Evolutionary conservation across 2,329 filamentous ascomycete species (phyloP).

Genomic region (Geosmithia putterillii): DNA sequence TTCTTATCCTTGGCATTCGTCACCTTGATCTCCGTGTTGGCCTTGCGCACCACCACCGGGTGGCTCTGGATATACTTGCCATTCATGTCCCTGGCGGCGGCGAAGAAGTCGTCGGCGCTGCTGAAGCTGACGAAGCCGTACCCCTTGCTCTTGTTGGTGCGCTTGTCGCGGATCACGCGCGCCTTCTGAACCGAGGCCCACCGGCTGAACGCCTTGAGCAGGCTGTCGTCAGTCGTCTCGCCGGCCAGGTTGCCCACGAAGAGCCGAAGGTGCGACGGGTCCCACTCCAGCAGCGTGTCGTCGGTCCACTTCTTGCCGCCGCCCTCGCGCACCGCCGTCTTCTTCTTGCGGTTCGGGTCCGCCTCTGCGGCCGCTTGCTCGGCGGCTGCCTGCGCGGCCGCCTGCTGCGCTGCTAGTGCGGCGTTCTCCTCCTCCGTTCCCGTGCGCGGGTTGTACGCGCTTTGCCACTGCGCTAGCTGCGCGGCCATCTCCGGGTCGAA

Average conservation of each 20-base stretch:
- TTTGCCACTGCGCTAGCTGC: slow-evolving; percentile 91
- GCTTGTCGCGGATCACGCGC: slow-evolving; percentile 87
- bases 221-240: slow-evolving; percentile 91
- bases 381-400: slow-evolving; percentile 12
- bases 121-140: slow-evolving; percentile 95
- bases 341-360: slow-evolving; percentile 38
- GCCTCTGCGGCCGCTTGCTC: slow-evolving; percentile 26
- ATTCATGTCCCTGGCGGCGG: slow-evolving; percentile 94
- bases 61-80: slow-evolving; percentile 99
- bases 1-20: slow-evolving; percentile 52
- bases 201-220: slow-evolving; percentile 84
- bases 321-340: slow-evolving; percentile 79
- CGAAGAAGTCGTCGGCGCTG: slow-evolving; percentile 92
- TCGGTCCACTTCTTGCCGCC: slow-evolving; percentile 93
- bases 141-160: slow-evolving; percentile 89
- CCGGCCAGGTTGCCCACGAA: slow-evolving; percentile 96
- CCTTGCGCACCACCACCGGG: slow-evolving; percentile 76
- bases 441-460: slow-evolving; percentile 50
- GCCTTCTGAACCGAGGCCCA: slow-evolving; percentile 87
- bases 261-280: slow-evolving; percentile 83
- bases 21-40: slow-evolving; percentile 82
- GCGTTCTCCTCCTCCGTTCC: slow-evolving; percentile 9
- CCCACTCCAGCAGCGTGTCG: slow-evolving; percentile 82
- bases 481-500: slow-evolving; percentile 75
- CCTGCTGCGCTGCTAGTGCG: slow-evolving; percentile 15